Evolutionary conservation across 1,284 basidiomycete genomes (phyloP).

Genomic region (Marasmius tenuissimus): DNA sequence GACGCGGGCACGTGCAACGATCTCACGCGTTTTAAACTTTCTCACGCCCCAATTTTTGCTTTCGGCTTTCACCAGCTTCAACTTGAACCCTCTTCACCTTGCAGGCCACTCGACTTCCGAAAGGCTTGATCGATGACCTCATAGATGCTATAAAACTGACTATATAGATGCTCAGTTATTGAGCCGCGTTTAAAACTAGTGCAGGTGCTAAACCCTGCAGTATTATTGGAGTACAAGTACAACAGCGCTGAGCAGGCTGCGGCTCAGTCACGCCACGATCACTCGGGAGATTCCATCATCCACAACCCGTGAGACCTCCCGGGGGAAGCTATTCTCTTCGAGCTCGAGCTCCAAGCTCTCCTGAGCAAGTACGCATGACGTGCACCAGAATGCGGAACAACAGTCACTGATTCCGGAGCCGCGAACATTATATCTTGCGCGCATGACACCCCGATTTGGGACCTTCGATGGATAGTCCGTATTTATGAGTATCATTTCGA

Average conservation of each 20-base stretch:
- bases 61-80: background rate
- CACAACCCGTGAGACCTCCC: background rate
- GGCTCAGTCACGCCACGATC: no score
- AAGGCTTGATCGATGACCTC: no score
- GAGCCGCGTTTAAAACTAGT: no score
- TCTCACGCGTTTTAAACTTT: background rate
- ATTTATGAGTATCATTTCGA: background rate
- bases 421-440: conserved; percentile 47
- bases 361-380: conserved; percentile 49
- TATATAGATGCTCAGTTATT: no score
- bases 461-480: conserved; percentile 28
- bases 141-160: no score
- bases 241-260: no score
- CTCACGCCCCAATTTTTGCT: background rate
- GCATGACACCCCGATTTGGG: conserved; percentile 35
- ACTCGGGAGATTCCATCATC: no score
- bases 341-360: conserved; percentile 46
- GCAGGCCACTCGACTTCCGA: no score
- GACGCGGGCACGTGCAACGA: background rate
- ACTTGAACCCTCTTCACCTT: no score
- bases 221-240: no score
- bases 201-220: no score
- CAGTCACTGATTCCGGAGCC: conserved; percentile 36
- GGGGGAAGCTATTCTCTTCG: conserved; percentile 42
- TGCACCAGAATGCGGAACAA: conserved; percentile 40